Percentiles rank a stretch among this genome's conserved stretches.
Evolutionary conservation across 1,284 basidiomycete genomes (phyloP).

Genomic region (Coniophora puteana): DNA sequence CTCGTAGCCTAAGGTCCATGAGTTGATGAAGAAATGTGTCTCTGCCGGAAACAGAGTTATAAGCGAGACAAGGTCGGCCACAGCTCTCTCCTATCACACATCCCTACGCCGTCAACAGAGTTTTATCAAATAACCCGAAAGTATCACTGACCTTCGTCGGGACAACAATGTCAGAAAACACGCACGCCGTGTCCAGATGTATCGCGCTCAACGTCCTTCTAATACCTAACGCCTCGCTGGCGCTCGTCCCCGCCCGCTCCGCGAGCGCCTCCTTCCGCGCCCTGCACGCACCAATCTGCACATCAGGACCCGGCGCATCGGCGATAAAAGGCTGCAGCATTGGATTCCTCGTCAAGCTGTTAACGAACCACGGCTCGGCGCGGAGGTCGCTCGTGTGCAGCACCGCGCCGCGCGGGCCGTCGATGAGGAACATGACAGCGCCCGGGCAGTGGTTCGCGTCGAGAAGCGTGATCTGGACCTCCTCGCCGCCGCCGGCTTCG

Average conservation of each 20-base stretch:
- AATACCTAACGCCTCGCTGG: constrained; percentile 16
- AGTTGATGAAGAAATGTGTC: constrained; percentile 83
- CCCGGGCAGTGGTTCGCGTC: constrained; percentile 97
- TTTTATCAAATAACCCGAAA: background rate
- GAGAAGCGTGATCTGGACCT: constrained; percentile 73
- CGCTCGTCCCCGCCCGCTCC: constrained; percentile 19
- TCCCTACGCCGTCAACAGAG: background rate
- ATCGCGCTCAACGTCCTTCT: constrained; percentile 68
- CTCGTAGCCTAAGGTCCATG: constrained; percentile 95
- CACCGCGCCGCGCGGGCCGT: constrained; percentile 67
- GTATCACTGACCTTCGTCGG: constrained; percentile 61
- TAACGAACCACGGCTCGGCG: constrained; percentile 78
- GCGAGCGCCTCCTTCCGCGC: constrained; percentile 17
- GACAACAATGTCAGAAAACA: constrained; percentile 58
- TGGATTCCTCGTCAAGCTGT: constrained; percentile 63
- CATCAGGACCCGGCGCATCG: constrained; percentile 17
- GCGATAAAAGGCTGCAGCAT: constrained; percentile 69
- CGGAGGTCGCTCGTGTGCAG: constrained; percentile 93
- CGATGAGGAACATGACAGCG: constrained; percentile 89
- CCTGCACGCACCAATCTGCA: background rate
- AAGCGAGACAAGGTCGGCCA: constrained; percentile 61
- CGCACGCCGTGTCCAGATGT: constrained; percentile 81
- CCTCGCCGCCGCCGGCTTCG: constrained; percentile 54
- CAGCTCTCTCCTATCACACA: constrained; percentile 60
- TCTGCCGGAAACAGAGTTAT: constrained; percentile 64